Base-by-base conservation (phyloP, 1,139 yeast genomes). In the Protomyces inundatus region DNA sequence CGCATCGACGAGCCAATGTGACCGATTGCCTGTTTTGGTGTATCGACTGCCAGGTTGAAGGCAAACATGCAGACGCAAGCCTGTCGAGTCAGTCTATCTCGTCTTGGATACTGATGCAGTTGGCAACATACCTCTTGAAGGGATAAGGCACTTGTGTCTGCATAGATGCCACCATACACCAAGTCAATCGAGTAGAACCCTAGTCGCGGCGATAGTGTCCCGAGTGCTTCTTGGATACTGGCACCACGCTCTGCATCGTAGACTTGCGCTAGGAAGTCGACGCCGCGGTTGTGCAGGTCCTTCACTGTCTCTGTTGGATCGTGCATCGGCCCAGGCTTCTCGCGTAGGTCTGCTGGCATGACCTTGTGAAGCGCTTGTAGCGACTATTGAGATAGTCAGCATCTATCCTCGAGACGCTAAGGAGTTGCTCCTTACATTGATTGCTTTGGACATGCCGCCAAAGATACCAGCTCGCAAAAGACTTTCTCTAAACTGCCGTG, bases 361-460 rank as follows among this genome's bases (percentile, higher is more conserved):
- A 36, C 46, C 32, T 58, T 58, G 46, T 58, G 62, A 7, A 58
- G 56, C 10, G 16, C 55, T 35, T 58, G 62, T 16, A 58, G 30
- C 2, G 62, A 51, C 62, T 58, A 5, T n/a, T 7, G 33, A 14
- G 35, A 4, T 32, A 42, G 39, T 39, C 14, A 16, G 36, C n/a
- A 30, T 2, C 54, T 32, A 50, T 9, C 54, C 10, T 23, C n/a
- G 30, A 16, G 12, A 6, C 37, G 10, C 12, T 12, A 51, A 12
- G 32, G 14, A 35, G 6, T 7, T 7, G 6, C 6, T 14, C 12
- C 56, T 6, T 34, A 58, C 62, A 42, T 58, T 58, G 52, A 58
- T 58, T 9, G 62, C 62, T n/a, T 58, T 58, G 4, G 62, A 58
- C 62, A 58, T 58, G 52, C 62, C 62, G 6, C 62, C 62, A 42